Evolutionary conservation across 345 rosid genomes (phyloP), one percentile per base, ranked within the genome.

Genomic region (Diplotaxis tenuifolia): DNA sequence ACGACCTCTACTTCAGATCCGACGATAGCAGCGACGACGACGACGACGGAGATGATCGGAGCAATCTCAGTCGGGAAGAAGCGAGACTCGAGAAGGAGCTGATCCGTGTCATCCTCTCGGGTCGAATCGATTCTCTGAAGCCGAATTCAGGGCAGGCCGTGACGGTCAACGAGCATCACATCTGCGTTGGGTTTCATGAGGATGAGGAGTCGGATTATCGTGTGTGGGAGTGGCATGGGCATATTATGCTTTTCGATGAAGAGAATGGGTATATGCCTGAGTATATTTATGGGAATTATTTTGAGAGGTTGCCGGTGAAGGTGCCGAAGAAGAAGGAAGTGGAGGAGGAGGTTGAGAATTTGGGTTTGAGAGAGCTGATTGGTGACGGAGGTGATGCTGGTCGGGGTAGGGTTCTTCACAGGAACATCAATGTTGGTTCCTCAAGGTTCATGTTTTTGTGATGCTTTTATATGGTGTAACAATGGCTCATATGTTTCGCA

Each of bases 221-320:
- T 70, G 96, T 92, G 4, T 95, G 99, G 99, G 99, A 95, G 84
- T 95, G 99, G 99, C 99, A 95, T 32, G 99, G 99, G 0, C 99
- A 95, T 72, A 90, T 95, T 27, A 85, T 95, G 98, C 60, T 92
- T 73, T 92, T 90, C 58, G 98, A 92, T 22, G 99, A 92, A 60
- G 96, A 89, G 68, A 79, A 87, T 50, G 99, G 96, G 32, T 92
- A 85, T 14, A 79, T 83, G 0, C 97, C 99, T 0, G 98, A 92
- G 88, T 95, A 92, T 75, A 90, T 95, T 8, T 95, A 95, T 40
- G 99, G 99, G 45, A 92, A 95, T 79, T 92, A 95, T 83, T 95
- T 95, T 52, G 98, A 92, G 89, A 87, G 94, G 78, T 81, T 92
- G 87, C 87, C 76, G 62, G 86, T 78, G 23, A 85, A 81, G 73